A percentile compares a stretch with the other conserved stretches of the same genome.
Conservation (phyloP, 2,329 filamentous ascomycete genomes). For the Thielaviopsis populi region DNA sequence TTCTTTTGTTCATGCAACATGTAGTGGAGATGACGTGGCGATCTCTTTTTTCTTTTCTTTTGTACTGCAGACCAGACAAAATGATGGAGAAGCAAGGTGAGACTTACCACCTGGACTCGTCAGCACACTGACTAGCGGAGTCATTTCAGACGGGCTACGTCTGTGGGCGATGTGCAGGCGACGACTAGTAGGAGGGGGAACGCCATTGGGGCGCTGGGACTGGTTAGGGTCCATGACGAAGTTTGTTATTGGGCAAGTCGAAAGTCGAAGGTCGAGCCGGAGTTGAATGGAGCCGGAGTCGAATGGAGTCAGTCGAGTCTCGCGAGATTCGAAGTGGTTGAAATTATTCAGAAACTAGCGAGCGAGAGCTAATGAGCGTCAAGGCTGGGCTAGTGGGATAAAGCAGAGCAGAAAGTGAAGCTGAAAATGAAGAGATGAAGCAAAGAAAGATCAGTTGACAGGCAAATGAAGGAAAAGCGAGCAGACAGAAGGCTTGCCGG, state of each 20-base stretch:
- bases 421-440: background rate
- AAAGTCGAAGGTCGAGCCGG: background rate
- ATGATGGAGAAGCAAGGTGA: constrained; percentile 2
- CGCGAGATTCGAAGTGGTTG: constrained; percentile 15
- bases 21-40: too few species aligned
- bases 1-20: background rate
- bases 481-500: constrained; percentile 3
- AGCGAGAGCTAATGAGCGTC: constrained; percentile 8
- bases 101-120: constrained; percentile 48
- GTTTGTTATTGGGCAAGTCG: constrained; percentile 21
- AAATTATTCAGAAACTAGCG: constrained; percentile 5
- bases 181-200: constrained; percentile 64
- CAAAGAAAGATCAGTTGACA: constrained; percentile 2
- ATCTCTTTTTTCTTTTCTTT: too few species aligned
- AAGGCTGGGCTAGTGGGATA: constrained; percentile 1
- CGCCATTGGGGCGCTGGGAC: constrained; percentile 33
- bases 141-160: constrained; percentile 92
- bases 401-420: background rate
- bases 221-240: constrained; percentile 43
- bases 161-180: constrained; percentile 95
- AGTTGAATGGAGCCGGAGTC: constrained; percentile 19
- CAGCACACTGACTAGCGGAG: constrained; percentile 91
- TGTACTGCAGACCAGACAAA: background rate
- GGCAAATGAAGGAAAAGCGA: constrained; percentile 6
- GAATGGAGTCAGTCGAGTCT: constrained; percentile 27